Base-by-base conservation (phyloP, 305 asterid species). In the Rubia peregrina region DNA sequence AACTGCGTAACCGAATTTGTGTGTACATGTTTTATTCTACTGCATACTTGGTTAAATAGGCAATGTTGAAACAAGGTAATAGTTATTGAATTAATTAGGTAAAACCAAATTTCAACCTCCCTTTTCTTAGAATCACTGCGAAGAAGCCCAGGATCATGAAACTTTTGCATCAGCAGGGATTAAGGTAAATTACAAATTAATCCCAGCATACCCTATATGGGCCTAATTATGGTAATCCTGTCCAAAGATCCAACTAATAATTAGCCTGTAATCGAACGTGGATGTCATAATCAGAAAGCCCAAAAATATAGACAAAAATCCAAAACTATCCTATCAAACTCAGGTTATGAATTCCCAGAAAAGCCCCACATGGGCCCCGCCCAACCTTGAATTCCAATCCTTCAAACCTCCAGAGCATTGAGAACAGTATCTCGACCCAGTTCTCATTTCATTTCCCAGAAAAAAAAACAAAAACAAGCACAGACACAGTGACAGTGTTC, bases 231-330 rank as follows among this genome's bases (percentile, higher is more conserved):
- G 38, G 10, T 22, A n/a, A 59, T 59, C 40, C 64, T 21, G 16
- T 59, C 36, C 7, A 59, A 59, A 21, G 64, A 9, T 26, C 64
- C 64, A 24, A 59, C 17, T 59, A 59, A 59, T 11, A 59, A 59
- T 59, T 59, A 21, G 36, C 38, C 36, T 24, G 16, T 59, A 59
- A 59, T 24, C 17, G 40, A 26, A 59, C 64, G 64, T 22, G 62
- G 62, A 16, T 59, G 64, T 59, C 64, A 59, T 9, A 59, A 24
- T 59, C 64, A 59, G 16, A 59, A 59, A 59, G 64, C 64, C 64
- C 64, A 22, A 59, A 51, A 59, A 59, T 26, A 22, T 26, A 56
- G 33, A 56, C 62, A 56, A 56, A 21, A 59, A 59, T 21, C 64
- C 33, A 22, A 59, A 59, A 21, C 64, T 21, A 59, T 59, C 64